Conservation (phyloP, 192 early-diverging fungal genomes). For the Coemansia sp. region DNA sequence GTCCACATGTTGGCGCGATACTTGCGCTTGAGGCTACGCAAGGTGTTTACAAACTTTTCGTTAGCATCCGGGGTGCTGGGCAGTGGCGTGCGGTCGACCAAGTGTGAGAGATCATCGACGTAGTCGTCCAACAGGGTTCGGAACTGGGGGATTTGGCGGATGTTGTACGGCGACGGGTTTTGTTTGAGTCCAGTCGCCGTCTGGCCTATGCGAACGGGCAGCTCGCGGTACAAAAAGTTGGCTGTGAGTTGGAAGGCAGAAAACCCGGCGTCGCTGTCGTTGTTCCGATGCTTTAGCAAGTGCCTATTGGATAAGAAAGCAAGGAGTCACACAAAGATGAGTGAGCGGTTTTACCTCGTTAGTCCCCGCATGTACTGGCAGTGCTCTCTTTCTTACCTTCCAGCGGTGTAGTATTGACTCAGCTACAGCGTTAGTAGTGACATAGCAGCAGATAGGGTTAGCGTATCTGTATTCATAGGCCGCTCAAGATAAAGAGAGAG, state of each 20-base stretch:
- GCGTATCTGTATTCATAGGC: neutral
- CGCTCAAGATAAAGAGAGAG: neutral
- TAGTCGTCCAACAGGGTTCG: slow-evolving; percentile 56
- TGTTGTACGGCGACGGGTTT: slow-evolving; percentile 49
- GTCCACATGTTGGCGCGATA: slow-evolving; percentile 44
- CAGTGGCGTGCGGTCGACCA: slow-evolving; percentile 33
- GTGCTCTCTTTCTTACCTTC: slow-evolving; percentile 27
- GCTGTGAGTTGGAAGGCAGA: slow-evolving; percentile 55
- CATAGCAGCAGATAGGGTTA: neutral
- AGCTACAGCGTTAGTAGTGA: slow-evolving; percentile 26
- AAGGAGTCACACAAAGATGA: slow-evolving; percentile 8
- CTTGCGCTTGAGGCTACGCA: slow-evolving; percentile 35
- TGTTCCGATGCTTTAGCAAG: slow-evolving; percentile 49
- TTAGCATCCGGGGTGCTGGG: slow-evolving; percentile 36
- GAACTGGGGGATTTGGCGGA: slow-evolving; percentile 50
- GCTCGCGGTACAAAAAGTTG: slow-evolving; percentile 59
- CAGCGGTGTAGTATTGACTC: slow-evolving; percentile 53
- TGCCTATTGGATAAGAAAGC: slow-evolving; percentile 17
- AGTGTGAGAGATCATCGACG: slow-evolving; percentile 55
- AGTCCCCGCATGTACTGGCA: neutral
- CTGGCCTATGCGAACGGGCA: slow-evolving; percentile 62
- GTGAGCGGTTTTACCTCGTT: neutral
- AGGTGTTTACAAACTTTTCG: slow-evolving; percentile 48
- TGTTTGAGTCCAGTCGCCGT: slow-evolving; percentile 55
- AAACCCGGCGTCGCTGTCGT: slow-evolving; percentile 36